Conservation (phyloP, 345 rosid species). For the Lenwebbia sp. region DNA sequence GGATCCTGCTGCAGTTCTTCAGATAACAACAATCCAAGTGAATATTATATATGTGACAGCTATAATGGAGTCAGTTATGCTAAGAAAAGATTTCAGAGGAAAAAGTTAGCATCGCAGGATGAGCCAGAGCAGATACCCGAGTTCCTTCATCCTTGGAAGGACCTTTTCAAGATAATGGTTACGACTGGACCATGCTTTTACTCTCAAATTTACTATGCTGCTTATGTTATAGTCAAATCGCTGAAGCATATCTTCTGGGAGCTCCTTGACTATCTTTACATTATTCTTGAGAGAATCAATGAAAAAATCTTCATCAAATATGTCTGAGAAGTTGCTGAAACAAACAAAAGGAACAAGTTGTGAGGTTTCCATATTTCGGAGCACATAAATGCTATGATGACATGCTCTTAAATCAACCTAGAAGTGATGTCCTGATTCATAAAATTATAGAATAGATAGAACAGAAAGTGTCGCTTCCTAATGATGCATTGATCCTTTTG, state of each 20-base stretch:
- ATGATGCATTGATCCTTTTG: too few relatives aligned
- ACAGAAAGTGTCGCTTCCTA: not conserved
- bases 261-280: conserved; percentile 64
- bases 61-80: not conserved
- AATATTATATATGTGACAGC: not conserved
- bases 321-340: conserved; percentile 82
- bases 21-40: not conserved
- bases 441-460: not conserved
- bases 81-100: not conserved
- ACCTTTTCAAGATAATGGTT: conserved; percentile 85
- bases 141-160: conserved; percentile 46
- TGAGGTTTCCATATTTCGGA: not conserved
- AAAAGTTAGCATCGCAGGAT: not conserved
- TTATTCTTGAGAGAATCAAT: conserved; percentile 60
- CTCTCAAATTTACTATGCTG: conserved; percentile 83
- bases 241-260: conserved; percentile 77
- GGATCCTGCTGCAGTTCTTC: not conserved
- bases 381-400: not conserved
- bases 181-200: conserved; percentile 89
- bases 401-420: not conserved
- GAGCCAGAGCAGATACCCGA: not conserved
- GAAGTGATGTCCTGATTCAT: not conserved
- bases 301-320: conserved; percentile 93
- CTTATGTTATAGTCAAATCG: conserved; percentile 78
- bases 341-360: conserved; percentile 1